Conservation (phyloP, 306 rosid species). For the Quercus glauca region DNA sequence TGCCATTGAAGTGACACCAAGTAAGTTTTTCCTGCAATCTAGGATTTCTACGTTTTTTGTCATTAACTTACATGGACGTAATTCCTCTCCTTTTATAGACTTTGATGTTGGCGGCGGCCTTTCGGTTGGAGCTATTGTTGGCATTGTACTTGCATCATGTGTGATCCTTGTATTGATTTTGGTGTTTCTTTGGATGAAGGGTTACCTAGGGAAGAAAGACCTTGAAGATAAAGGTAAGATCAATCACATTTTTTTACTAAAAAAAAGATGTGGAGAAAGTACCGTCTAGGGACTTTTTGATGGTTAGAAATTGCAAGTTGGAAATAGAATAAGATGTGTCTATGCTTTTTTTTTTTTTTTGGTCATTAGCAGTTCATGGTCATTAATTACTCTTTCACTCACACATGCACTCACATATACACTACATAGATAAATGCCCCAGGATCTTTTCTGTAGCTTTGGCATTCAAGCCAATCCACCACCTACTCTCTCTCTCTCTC, state of each 20-base stretch:
- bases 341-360: not conserved
- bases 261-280: not conserved
- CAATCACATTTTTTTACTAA: not conserved
- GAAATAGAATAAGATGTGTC: not conserved
- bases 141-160: constrained; percentile 55
- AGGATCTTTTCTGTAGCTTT: not conserved
- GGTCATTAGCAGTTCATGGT: not conserved
- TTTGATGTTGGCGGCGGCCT: constrained; percentile 44
- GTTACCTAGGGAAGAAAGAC: constrained; percentile 47
- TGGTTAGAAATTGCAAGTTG: not conserved
- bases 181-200: constrained; percentile 39
- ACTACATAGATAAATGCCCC: not conserved
- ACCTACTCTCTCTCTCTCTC: too few relatives aligned
- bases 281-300: not conserved
- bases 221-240: constrained; percentile 52
- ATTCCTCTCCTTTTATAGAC: constrained; percentile 29
- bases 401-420: not conserved
- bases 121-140: constrained; percentile 56
- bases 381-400: not conserved
- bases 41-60: not conserved
- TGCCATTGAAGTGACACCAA: constrained; percentile 65
- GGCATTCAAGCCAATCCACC: too few relatives aligned
- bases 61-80: not conserved
- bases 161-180: constrained; percentile 36
- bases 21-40: constrained; percentile 30